These are phyloP conservation scores for Fomitopsis pulvina DNA, from an alignment of 768 basidiomycete genomes.

Conservation along the genomic window DNA sequence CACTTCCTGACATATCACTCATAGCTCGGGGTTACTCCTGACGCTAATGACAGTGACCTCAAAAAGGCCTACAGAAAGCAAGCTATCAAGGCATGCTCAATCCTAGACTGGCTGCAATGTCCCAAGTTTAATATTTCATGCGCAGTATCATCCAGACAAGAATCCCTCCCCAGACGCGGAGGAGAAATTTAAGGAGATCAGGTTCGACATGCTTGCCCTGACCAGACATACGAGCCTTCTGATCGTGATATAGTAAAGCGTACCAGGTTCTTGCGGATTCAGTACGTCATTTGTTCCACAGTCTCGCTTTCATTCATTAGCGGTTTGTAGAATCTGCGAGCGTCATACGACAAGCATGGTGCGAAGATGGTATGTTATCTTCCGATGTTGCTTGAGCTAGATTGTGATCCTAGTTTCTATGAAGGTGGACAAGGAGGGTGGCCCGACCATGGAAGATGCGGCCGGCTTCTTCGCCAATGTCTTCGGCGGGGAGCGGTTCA, in stretches of 20 bases:
- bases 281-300: conserved; percentile 34
- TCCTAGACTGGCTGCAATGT: not conserved
- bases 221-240: not conserved
- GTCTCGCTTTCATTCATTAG: conserved; percentile 1
- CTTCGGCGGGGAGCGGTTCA: conserved; percentile 91
- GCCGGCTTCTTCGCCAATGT: conserved; percentile 93
- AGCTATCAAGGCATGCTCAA: conserved; percentile 72
- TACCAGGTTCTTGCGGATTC: conserved; percentile 88
- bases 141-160: conserved; percentile 91
- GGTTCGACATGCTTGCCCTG: conserved; percentile 36
- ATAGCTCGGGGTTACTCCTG: conserved; percentile 65
- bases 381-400: not conserved
- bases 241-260: conserved; percentile 60
- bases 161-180: conserved; percentile 90
- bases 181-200: conserved; percentile 95
- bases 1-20: not conserved
- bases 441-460: conserved; percentile 79
- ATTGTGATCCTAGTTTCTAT: conserved; percentile 1
- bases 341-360: conserved; percentile 94
- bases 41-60: conserved; percentile 72
- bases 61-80: conserved; percentile 96
- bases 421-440: conserved; percentile 74
- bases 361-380: conserved; percentile 63
- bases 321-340: conserved; percentile 60
- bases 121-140: not conserved